Base-by-base conservation (phyloP, 768 basidiomycete genomes). In the Dacryopinax spathularia region DNA sequence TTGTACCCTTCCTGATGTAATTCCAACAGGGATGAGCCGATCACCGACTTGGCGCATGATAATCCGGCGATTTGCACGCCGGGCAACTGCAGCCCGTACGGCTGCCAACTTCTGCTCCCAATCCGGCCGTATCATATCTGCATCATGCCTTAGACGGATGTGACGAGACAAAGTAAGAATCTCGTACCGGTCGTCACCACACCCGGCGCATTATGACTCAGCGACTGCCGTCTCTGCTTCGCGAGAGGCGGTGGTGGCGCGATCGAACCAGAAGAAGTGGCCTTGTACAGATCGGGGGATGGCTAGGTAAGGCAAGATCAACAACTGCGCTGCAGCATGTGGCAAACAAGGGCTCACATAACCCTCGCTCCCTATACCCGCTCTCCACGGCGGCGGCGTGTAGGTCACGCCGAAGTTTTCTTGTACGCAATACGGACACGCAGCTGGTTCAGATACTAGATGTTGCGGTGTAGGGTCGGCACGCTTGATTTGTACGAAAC, bases 1-100 rank as follows among this genome's bases (percentile, higher is more conserved):
- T 68, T 88, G 87, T 62, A 88, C 83, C 25, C 90, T 82, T 64
- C 86, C 92, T 69, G 91, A 93, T 1, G 93, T 94, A 65, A 96
- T 89, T 29, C 96, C 96, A 25, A 99, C 91, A 33, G 96, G 96
- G 65, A 99, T 89, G 62, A 99, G 86, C 34, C 94, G 84, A 75
- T 98, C 96, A 63, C 96, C 96, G 33, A 98, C 91, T 74, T 97
- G 92, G 43, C 96, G 85, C 93, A 99, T 98, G 63, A 99, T 88
- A 73, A 98, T 95, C 44, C 96, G 82, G 70, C 96, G 81, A 72
- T 95, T 94, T 9, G 96, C 96, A 29, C 94, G 86, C 65, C 96
- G 83, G n/a, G 91, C 85, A 34, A 92, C 94, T n/a, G 91, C 87
- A 33, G 96, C 95, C 64, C 89, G 87, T 43, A 98, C 91, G 35